Evolutionary conservation across 805 yeast genomes (phyloP).

Genomic region (Candida xyloterini): DNA sequence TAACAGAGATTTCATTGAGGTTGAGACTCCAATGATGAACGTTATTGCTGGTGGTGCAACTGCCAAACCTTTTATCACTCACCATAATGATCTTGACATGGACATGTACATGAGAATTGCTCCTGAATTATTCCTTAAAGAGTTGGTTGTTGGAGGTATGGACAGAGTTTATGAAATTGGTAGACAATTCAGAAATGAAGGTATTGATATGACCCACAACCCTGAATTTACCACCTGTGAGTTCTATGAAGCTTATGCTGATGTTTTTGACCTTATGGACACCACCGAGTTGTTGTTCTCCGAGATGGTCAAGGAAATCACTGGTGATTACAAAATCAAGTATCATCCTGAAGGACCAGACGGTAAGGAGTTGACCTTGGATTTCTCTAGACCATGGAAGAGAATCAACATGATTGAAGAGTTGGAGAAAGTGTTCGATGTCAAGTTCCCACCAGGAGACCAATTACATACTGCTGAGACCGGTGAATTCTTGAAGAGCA

Average conservation of each 20-base stretch:
- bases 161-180: constrained; percentile 98
- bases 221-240: constrained; percentile 99
- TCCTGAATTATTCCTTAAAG: constrained; percentile 94
- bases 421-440: constrained; percentile 79
- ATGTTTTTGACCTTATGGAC: constrained; percentile 92
- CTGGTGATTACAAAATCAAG: constrained; percentile 79
- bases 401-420: constrained; percentile 97
- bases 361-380: constrained; percentile 72
- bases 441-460: constrained; percentile 94
- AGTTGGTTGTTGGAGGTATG: constrained; percentile 96
- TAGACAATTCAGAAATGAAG: constrained; percentile 98
- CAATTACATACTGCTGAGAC: constrained; percentile 92
- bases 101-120: constrained; percentile 98
- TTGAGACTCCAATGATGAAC: constrained; percentile 98
- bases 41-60: constrained; percentile 99
- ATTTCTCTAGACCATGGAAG: constrained; percentile 97
- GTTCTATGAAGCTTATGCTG: constrained; percentile 97
- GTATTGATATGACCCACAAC: constrained; percentile 97
- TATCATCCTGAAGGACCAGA: constrained; percentile 96
- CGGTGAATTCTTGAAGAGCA: constrained; percentile 79
- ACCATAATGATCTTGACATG: constrained; percentile 94
- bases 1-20: constrained; percentile 83
- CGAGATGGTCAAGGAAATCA: constrained; percentile 95
- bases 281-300: constrained; percentile 90
- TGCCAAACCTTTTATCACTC: constrained; percentile 96